Evolutionary conservation across 495 filamentous ascomycete species (phyloP).

Genomic region (Aeminium ludgeri): DNA sequence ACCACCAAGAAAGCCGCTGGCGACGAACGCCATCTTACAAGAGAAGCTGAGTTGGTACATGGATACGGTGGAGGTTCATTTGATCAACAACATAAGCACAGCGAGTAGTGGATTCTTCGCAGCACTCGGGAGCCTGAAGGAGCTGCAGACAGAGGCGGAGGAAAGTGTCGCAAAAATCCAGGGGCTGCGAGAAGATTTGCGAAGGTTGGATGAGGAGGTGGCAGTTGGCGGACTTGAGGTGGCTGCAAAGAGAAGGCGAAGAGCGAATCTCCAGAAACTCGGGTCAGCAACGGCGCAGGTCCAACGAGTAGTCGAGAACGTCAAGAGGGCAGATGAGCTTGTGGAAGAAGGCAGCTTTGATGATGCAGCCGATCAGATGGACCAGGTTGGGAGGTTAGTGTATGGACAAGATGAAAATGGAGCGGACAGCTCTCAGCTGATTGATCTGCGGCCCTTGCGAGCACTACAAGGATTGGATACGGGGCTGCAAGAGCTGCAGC

Average conservation of each 20-base stretch:
- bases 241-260: constrained; percentile 59
- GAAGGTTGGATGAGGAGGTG: constrained; percentile 69
- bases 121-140: constrained; percentile 74
- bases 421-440: constrained; percentile 20
- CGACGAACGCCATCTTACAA: constrained; percentile 96
- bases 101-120: constrained; percentile 95
- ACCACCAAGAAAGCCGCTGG: constrained; percentile 66
- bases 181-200: constrained; percentile 57
- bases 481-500: constrained; percentile 56
- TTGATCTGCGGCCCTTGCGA: constrained; percentile 61
- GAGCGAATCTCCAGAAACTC: constrained; percentile 72
- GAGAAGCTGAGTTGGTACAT: constrained; percentile 99
- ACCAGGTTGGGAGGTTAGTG: constrained; percentile 60
- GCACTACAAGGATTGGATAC: constrained; percentile 65
- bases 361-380: constrained; percentile 57
- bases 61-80: constrained; percentile 95
- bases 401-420: constrained; percentile 38
- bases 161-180: constrained; percentile 83
- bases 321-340: constrained; percentile 59
- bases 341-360: constrained; percentile 71
- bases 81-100: constrained; percentile 89
- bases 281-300: constrained; percentile 72
- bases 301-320: constrained; percentile 55
- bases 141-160: constrained; percentile 81
- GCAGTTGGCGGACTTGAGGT: constrained; percentile 74